Evolutionary conservation across 2,329 filamentous ascomycete species (phyloP), one percentile per base, ranked within the genome.

Genomic region (Ceratocystis cubensis): DNA sequence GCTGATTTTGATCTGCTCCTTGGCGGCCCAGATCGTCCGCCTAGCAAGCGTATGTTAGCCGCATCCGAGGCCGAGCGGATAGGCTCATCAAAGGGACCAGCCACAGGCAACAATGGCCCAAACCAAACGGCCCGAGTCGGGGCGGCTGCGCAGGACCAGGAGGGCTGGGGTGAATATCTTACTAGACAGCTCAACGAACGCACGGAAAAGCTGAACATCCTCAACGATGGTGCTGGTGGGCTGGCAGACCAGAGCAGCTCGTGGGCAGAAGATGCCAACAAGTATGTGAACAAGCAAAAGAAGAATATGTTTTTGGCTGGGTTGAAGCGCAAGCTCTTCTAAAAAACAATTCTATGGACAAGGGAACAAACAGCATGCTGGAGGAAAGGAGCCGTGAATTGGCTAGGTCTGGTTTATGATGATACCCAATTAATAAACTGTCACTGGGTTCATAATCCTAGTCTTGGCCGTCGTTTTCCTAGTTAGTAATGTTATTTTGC

Each of bases 1-100:
- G 81, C 86, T 1, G 94, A 99, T 72, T 85, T 99, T 72, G 94
- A 97, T 72, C 77, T 96, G 1, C 79, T 99, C 1, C 94, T 99
- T 68, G 91, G 93, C 63, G 93, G 93, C 0, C 87, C 91, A 1
- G 88, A 94, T 72, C 84, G 94, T 2, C 94, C 93, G 2, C 87
- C 91, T 0, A 94, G 89, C 68, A 95, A 95, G 76, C 85, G 88
- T 45, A 95, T 95, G 89, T 75, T 94, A 61, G 88, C 87, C 1
- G 91, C 94, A 63, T 87, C 85, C 1, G 82, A 86, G 5, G 81
- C 86, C 63, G 80, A 79, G 1, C 75, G 79, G 71, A 15, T 46
- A 15, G 53, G 53, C 30, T 69, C 71, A 15, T 73, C 70, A 44
- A 70, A 71, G 20, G 73, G 37, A 13, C 10, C 37, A 41, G 37